These are phyloP conservation scores for Aspergillus biplanus DNA, from an alignment of 495 filamentous ascomycete genomes.

Conservation along the genomic window DNA sequence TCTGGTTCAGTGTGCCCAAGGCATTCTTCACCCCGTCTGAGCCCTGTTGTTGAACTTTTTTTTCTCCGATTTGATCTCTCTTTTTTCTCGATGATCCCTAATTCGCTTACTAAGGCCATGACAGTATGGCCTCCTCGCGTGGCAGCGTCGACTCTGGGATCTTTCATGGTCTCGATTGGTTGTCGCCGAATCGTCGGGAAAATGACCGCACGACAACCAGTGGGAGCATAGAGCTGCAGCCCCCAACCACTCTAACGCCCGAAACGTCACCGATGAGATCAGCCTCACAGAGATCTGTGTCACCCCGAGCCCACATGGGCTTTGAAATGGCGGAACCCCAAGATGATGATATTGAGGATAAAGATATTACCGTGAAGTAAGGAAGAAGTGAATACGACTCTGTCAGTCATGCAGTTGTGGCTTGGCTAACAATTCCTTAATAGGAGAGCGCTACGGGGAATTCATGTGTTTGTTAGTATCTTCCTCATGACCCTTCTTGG, in stretches of 20 bases:
- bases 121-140: conserved; percentile 9
- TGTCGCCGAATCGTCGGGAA: neutral
- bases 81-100: neutral
- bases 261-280: conserved; percentile 14
- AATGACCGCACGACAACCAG: no score
- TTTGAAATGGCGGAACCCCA: neutral
- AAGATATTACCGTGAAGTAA: conserved; percentile 28
- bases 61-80: neutral
- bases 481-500: neutral
- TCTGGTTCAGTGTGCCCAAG: neutral
- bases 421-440: conserved; percentile 11
- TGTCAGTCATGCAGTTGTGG: neutral
- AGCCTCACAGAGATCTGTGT: conserved; percentile 13
- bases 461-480: conserved; percentile 47
- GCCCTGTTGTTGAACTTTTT: neutral
- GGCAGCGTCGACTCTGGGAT: conserved; percentile 7
- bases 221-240: neutral
- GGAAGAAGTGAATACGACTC: conserved; percentile 1
- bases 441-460: conserved; percentile 39
- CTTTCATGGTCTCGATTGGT: conserved; percentile 18
- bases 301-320: conserved; percentile 4
- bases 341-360: neutral
- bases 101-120: neutral
- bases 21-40: neutral
- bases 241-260: neutral